A percentile compares a stretch with the other conserved stretches of the same genome.
Evolutionary conservation across 257 asterid species (phyloP).

Genomic region (Petunia secreta): DNA sequence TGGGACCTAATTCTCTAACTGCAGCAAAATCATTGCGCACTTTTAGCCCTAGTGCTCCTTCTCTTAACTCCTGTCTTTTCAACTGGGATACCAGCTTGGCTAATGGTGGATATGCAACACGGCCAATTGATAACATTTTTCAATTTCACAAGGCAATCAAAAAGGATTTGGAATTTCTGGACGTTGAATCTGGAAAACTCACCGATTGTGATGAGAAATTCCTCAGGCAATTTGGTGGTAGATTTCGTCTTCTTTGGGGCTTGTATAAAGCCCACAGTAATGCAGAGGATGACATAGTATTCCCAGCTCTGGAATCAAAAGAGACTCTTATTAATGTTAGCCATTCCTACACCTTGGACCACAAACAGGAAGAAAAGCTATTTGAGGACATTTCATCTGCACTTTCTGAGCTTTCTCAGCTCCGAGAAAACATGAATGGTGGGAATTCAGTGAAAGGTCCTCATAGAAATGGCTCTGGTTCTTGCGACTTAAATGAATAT

Average conservation of each 20-base stretch:
- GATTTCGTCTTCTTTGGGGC: slow-evolving; percentile 93
- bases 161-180: slow-evolving; percentile 92
- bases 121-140: slow-evolving; percentile 93
- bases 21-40: slow-evolving; percentile 78
- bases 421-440: slow-evolving; percentile 58
- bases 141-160: slow-evolving; percentile 96
- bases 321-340: slow-evolving; percentile 95
- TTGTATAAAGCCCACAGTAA: slow-evolving; percentile 96
- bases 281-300: slow-evolving; percentile 98
- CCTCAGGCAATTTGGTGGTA: slow-evolving; percentile 83
- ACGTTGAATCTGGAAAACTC: slow-evolving; percentile 83
- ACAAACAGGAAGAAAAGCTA: slow-evolving; percentile 90
- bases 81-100: slow-evolving; percentile 73
- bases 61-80: slow-evolving; percentile 87
- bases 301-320: slow-evolving; percentile 94
- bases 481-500: slow-evolving; percentile 41
- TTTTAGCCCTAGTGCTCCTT: slow-evolving; percentile 82
- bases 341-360: slow-evolving; percentile 96
- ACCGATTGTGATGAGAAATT: slow-evolving; percentile 71
- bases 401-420: slow-evolving; percentile 67
- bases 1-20: slow-evolving; percentile 69
- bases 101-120: slow-evolving; percentile 49
- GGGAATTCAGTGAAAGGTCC: slow-evolving; percentile 45
- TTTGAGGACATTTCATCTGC: slow-evolving; percentile 92
- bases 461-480: slow-evolving; percentile 34